Evolutionary conservation across 331 rosid species (phyloP), one percentile per base, ranked within the genome.

Genomic region (Saraca asoca): DNA sequence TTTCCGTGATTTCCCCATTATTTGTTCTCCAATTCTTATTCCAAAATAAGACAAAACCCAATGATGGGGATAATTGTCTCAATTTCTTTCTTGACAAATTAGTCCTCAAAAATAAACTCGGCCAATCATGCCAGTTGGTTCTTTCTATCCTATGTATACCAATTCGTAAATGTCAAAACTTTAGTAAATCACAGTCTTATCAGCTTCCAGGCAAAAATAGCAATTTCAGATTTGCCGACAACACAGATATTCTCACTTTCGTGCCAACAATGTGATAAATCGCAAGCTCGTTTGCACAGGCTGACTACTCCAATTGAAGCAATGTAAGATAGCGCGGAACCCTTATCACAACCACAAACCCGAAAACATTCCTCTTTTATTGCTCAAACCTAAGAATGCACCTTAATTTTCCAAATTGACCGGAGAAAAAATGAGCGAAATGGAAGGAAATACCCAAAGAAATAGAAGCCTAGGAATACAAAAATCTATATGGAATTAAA

Each of bases 1-100:
- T 81, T 85, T 92, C 73, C 89, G 71, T 39, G 96, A 89, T 72
- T 89, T 92, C 12, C 91, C 96, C 95, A 89, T 92, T 51, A 53
- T 33, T 66, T 84, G 95, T 37, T 69, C 79, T 71, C 85, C 73
- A 72, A 63, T 58, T 78, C 31, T 79, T 29, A 64, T 71, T 70
- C 53, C 78, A 61, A 18, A 76, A 69, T 42, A 66, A 45, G 20
- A 70, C 42, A 54, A 68, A 76, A 71, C 78, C 78, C 72, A 72
- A 77, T 34, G 65, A 77, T 38, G 70, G 71, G 55, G 68, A 59
- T 12, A 60, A 70, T 53, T 35, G 53, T 38, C 43, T 54, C 38
- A n/a, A 55, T 50, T 60, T 38, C 59, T 39, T 45, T 55, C 15
- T 10, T 20, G 14, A 39, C 42, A 63, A 70, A 35, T 19, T 45